Conservation (phyloP, 164 flowering plant species). For the Taxillus chinensis region DNA sequence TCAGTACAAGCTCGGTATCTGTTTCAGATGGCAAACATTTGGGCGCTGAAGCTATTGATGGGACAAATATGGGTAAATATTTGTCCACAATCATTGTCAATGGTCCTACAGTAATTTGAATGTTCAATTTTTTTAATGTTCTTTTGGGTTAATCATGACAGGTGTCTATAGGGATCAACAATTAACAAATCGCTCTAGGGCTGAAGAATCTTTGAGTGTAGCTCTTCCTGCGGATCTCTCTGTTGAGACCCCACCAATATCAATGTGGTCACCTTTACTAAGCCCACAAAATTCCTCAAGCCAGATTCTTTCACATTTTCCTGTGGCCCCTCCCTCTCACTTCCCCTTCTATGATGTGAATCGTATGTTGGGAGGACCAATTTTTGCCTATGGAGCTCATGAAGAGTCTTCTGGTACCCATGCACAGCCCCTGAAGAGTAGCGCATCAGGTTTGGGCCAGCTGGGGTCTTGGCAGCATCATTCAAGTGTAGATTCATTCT, state of each 20-base stretch:
- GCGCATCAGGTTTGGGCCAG: conserved; percentile 45
- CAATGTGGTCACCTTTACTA: conserved; percentile 75
- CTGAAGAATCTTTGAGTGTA: conserved; percentile 71
- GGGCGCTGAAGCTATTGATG: conserved; percentile 35
- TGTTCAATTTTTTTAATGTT: neutral
- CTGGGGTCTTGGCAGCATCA: conserved; percentile 79
- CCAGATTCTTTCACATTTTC: conserved; percentile 77
- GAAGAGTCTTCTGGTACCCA: conserved; percentile 61
- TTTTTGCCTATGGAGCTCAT: conserved; percentile 78
- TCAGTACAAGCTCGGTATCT: conserved; percentile 34
- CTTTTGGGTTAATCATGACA: conserved; percentile 14
- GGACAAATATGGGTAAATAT: conserved; percentile 20
- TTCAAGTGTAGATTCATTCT: conserved; percentile 81
- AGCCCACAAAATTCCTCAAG: conserved; percentile 65
- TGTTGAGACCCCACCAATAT: conserved; percentile 78
- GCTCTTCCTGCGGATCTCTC: conserved; percentile 95
- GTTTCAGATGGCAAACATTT: conserved; percentile 47
- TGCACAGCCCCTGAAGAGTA: conserved; percentile 53
- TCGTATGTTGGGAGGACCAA: conserved; percentile 72
- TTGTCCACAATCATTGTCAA: neutral
- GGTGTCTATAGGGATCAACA: conserved; percentile 43
- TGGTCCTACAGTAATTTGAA: neutral
- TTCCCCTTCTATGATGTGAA: conserved; percentile 89
- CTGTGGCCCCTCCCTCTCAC: conserved; percentile 65
- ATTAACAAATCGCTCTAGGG: conserved; percentile 37